phyloP scores from a whole-genome alignment of 805 yeast species.

The Lipomyces yamadae region DNA sequence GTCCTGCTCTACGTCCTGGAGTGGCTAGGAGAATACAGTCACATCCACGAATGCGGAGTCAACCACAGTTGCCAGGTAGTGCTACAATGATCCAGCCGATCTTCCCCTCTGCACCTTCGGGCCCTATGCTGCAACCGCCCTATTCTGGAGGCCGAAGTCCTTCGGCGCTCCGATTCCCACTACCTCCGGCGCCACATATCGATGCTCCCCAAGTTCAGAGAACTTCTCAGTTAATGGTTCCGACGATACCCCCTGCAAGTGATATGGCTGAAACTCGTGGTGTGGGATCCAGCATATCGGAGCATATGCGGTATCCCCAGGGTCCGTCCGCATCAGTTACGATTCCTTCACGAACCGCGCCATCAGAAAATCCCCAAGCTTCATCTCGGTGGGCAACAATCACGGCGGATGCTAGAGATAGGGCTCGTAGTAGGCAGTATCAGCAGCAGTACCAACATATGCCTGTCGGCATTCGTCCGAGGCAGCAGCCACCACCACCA shows the following conservation, averaged over 20 bases:
- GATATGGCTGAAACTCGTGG: background rate
- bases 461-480: background rate
- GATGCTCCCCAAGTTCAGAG: background rate
- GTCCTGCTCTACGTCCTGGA: background rate
- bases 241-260: background rate
- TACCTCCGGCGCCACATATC: background rate
- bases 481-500: background rate
- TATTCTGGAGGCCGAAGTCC: background rate
- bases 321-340: background rate
- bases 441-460: background rate
- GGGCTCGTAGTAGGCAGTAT: background rate
- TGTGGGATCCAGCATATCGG: background rate
- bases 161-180: background rate
- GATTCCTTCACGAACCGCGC: background rate
- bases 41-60: background rate
- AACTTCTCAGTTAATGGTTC: background rate
- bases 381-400: background rate
- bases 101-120: background rate
- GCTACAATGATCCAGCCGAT: background rate
- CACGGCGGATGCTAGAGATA: background rate
- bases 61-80: background rate
- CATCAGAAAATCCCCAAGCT: background rate
- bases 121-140: background rate
- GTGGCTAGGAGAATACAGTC: background rate
- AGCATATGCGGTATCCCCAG: background rate